phyloP scores from a whole-genome alignment of 2,329 filamentous ascomycete genomes.

The Periconia sp. region DNA sequence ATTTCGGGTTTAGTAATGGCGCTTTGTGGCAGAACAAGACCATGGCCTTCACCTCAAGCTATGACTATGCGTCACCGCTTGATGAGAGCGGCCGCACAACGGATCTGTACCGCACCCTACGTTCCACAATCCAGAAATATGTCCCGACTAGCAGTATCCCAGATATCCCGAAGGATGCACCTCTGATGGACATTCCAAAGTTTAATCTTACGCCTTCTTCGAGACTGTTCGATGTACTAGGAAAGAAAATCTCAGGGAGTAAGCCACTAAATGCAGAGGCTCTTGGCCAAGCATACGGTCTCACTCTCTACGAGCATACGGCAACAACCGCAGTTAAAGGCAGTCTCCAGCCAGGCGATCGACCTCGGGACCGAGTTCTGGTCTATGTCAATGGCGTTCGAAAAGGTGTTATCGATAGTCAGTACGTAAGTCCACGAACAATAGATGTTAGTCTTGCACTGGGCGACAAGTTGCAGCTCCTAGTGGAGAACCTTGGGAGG shows the following conservation, averaged over 20 bases:
- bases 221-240: slow-evolving; percentile 46
- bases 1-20: slow-evolving; percentile 57
- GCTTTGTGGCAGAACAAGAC: slow-evolving; percentile 51
- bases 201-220: slow-evolving; percentile 48
- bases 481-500: slow-evolving; percentile 60
- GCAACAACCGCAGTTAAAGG: slow-evolving; percentile 36
- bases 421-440: slow-evolving; percentile 48
- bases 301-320: slow-evolving; percentile 52
- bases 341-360: slow-evolving; percentile 50
- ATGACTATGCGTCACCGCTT: slow-evolving; percentile 59
- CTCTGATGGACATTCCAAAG: slow-evolving; percentile 41
- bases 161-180: slow-evolving; percentile 41
- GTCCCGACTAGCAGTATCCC: slow-evolving; percentile 47
- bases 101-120: slow-evolving; percentile 51
- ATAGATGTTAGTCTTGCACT: slow-evolving; percentile 47
- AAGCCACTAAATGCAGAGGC: slow-evolving; percentile 54
- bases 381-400: slow-evolving; percentile 54
- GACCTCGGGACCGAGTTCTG: slow-evolving; percentile 54
- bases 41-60: slow-evolving; percentile 54
- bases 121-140: slow-evolving; percentile 49
- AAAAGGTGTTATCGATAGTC: slow-evolving; percentile 55
- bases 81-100: slow-evolving; percentile 58
- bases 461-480: slow-evolving; percentile 51
- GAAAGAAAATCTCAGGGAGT: slow-evolving; percentile 23
- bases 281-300: slow-evolving; percentile 53